These are phyloP conservation scores for Clathrus columnatus DNA, from an alignment of 768 basidiomycete species.

Conservation along the genomic window DNA sequence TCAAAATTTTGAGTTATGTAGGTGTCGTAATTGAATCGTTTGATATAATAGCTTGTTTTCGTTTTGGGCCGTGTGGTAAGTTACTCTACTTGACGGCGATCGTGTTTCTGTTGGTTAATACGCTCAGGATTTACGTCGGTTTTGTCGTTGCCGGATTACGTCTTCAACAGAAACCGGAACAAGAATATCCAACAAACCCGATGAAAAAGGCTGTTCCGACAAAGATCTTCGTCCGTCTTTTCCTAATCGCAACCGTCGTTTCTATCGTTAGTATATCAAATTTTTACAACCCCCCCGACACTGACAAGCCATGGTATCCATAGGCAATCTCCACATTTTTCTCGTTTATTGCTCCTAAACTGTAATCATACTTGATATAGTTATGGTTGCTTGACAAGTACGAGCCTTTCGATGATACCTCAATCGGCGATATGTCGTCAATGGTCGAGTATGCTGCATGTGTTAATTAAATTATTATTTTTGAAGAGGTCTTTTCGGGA, in stretches of 20 bases:
- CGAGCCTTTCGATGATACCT: too few relatives aligned
- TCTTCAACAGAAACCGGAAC: not conserved
- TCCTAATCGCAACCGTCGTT: not conserved
- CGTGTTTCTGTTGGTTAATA: not conserved
- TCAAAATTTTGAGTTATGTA: not conserved
- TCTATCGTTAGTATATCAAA: constrained; percentile 3
- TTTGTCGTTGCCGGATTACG: constrained; percentile 5
- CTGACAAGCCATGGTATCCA: too few relatives aligned
- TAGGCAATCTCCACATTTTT: too few relatives aligned
- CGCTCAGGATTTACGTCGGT: not conserved
- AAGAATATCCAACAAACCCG: constrained; percentile 4
- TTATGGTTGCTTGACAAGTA: too few relatives aligned
- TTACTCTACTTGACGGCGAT: not conserved
- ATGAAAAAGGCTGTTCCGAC: not conserved
- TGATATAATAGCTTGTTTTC: not conserved
- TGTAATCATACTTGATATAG: too few relatives aligned
- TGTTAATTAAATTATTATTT: too few relatives aligned
- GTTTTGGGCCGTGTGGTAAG: constrained; percentile 1
- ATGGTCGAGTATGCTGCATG: too few relatives aligned
- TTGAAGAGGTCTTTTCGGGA: too few relatives aligned
- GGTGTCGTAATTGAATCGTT: not conserved
- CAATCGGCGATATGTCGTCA: too few relatives aligned
- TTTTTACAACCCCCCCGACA: too few relatives aligned
- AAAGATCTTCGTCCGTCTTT: not conserved
- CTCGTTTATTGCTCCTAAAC: too few relatives aligned